Percentiles rank a stretch among this genome's conserved stretches.
Conservation (phyloP, 2,329 filamentous ascomycete genomes). For the Dryadomyces quercus-mongolicae region DNA sequence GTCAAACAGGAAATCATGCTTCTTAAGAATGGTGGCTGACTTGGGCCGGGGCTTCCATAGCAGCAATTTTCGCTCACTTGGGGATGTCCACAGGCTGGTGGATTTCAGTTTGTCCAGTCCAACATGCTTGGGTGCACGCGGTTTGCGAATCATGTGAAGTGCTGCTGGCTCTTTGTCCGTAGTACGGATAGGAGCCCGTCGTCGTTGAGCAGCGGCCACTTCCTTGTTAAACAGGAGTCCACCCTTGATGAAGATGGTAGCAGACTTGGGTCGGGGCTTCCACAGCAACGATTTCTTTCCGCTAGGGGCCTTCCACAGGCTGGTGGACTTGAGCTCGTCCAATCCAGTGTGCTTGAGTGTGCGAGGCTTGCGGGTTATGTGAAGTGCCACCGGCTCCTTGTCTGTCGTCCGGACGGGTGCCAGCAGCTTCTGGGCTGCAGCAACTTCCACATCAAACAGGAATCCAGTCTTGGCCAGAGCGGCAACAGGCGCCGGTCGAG, state of each 20-base stretch:
- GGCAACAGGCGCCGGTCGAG: neutral
- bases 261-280: neutral
- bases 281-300: neutral
- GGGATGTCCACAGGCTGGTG: slow-evolving; percentile 15
- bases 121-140: slow-evolving; percentile 14
- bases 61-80: neutral
- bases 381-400: slow-evolving; percentile 15
- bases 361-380: slow-evolving; percentile 14
- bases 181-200: slow-evolving; percentile 2
- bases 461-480: neutral
- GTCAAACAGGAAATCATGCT: neutral
- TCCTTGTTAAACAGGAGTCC: slow-evolving; percentile 7
- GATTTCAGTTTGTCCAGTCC: slow-evolving; percentile 17
- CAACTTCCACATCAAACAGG: neutral
- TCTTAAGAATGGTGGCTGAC: neutral
- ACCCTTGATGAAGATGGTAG: neutral
- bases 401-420: neutral
- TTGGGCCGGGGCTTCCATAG: neutral
- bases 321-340: slow-evolving; percentile 9
- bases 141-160: slow-evolving; percentile 17
- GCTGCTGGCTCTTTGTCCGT: slow-evolving; percentile 15
- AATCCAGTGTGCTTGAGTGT: neutral
- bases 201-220: neutral
- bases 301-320: slow-evolving; percentile 14
- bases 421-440: neutral